These are phyloP conservation scores for maize (Zea mays) DNA, from an alignment of 176 grass and related monocot genomes.

Conservation along the genomic window DNA sequence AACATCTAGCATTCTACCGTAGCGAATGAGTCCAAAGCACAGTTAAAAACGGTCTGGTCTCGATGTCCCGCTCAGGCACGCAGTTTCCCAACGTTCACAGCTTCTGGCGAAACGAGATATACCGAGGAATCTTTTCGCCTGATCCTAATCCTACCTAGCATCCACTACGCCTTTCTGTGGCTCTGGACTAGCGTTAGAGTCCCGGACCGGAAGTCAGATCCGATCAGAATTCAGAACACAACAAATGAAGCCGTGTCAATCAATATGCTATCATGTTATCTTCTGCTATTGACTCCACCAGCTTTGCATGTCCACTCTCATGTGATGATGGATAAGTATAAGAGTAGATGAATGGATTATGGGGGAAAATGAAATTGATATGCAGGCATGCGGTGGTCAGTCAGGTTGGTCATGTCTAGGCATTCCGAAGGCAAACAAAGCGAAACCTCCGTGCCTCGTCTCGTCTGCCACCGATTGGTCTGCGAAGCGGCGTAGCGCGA, in stretches of 20 bases:
- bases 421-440: background rate
- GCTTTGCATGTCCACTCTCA: too few species aligned
- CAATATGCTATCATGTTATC: background rate
- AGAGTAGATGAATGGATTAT: too few species aligned
- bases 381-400: background rate
- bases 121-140: constrained; percentile 23
- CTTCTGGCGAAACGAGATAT: background rate
- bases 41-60: too few species aligned
- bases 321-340: too few species aligned
- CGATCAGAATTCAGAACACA: background rate
- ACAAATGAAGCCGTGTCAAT: background rate
- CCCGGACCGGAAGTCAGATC: background rate
- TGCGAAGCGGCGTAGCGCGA: background rate
- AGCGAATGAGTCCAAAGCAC: too few species aligned
- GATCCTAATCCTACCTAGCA: constrained; percentile 11
- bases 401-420: background rate
- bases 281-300: too few species aligned
- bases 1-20: too few species aligned
- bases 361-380: background rate
- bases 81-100: background rate
- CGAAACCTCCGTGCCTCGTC: background rate
- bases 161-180: background rate
- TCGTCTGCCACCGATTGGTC: background rate
- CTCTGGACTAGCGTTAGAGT: background rate
- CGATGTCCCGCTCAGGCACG: too few species aligned